Conservation (phyloP, 352 stramenopile genomes). For the Globisporangium mamillatum region DNA sequence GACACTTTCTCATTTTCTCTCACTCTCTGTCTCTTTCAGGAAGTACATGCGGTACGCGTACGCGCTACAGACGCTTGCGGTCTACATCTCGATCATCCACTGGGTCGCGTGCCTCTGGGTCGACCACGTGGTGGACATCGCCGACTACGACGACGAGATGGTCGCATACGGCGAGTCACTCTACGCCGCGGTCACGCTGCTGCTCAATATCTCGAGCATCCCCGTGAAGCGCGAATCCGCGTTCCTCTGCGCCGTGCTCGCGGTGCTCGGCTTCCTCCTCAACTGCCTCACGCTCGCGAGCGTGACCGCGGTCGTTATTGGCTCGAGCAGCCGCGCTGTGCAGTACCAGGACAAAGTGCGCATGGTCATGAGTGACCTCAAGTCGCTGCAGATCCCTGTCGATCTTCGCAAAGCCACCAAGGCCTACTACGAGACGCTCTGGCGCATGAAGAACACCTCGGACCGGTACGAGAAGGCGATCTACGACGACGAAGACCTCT, state of each 20-base stretch:
- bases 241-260: slow-evolving; percentile 38
- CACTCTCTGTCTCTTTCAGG: slow-evolving; percentile 18
- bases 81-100: slow-evolving; percentile 60
- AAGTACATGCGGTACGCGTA: slow-evolving; percentile 71
- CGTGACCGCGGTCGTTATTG: slow-evolving; percentile 47
- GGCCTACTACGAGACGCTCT: slow-evolving; percentile 64
- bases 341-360: slow-evolving; percentile 64
- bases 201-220: slow-evolving; percentile 51
- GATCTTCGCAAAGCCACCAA: slow-evolving; percentile 53
- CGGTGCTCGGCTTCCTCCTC: slow-evolving; percentile 47
- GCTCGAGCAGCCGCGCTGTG: slow-evolving; percentile 40
- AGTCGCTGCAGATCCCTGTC: slow-evolving; percentile 47
- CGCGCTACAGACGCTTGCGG: slow-evolving; percentile 43
- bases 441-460: slow-evolving; percentile 66
- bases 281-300: slow-evolving; percentile 50
- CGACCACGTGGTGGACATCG: slow-evolving; percentile 28
- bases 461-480: slow-evolving; percentile 66
- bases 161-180: slow-evolving; percentile 48
- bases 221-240: slow-evolving; percentile 34
- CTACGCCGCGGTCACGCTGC: slow-evolving; percentile 39
- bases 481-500: slow-evolving; percentile 67
- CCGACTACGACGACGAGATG: slow-evolving; percentile 30
- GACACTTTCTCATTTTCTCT: background rate
- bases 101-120: slow-evolving; percentile 61
- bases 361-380: slow-evolving; percentile 64